Evolutionary conservation across 2,329 filamentous ascomycete genomes (phyloP).

Genomic region (Pseudogymnoascus sp.): DNA sequence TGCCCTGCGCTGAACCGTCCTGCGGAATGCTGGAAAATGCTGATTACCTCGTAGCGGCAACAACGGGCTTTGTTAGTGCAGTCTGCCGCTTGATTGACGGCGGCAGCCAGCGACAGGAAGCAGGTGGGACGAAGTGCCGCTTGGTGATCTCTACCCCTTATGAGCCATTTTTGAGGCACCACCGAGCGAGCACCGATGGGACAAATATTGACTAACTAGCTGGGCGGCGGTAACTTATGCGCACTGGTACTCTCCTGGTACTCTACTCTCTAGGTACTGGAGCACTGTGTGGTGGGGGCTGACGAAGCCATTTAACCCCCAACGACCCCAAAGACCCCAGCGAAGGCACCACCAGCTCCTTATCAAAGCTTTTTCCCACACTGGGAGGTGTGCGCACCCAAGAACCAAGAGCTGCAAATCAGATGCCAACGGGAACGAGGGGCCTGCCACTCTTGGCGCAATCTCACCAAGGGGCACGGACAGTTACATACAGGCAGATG

Average conservation of each 20-base stretch:
- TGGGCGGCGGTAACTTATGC: not conserved
- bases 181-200: not conserved
- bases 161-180: slow-evolving; percentile 1
- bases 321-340: not conserved
- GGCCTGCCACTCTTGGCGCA: slow-evolving; percentile 5
- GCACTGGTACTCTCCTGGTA: not conserved
- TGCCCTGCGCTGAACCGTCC: not conserved
- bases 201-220: not conserved
- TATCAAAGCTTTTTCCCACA: not conserved
- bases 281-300: not conserved
- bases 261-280: not conserved
- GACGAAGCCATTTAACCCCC: not conserved
- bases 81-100: slow-evolving; percentile 5
- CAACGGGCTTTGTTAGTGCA: not conserved
- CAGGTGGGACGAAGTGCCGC: not conserved
- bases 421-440: slow-evolving; percentile 2
- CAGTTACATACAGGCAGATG: slow-evolving; percentile 8
- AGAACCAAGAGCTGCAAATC: slow-evolving; percentile 1
- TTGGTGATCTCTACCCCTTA: not conserved
- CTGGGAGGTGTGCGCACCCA: not conserved
- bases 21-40: not conserved
- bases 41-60: not conserved
- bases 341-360: not conserved
- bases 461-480: slow-evolving; percentile 7
- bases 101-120: not conserved